Base-by-base conservation (phyloP, 306 rosid species). In the Begonia loranthoides region DNA sequence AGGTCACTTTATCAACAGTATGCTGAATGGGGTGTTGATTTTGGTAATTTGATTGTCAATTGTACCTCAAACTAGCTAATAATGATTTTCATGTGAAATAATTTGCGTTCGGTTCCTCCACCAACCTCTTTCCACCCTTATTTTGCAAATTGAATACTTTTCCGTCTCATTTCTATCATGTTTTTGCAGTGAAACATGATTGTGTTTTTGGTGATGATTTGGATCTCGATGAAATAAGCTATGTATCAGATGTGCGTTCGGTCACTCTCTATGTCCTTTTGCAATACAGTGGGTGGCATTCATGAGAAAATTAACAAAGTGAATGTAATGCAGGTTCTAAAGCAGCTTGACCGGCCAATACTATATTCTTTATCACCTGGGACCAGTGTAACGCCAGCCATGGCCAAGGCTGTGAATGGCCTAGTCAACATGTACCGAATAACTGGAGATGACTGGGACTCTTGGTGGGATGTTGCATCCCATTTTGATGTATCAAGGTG, bases 361-460 rank as follows among this genome's bases (percentile, higher is more conserved):
- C 17, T 83, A 56, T 86, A 80, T 75, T 86, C 95, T 49, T 21
- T 90, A 34, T 90, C 99, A 67, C 99, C 95, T 13, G 99, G 99
- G 63, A 70, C 87, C 61, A 63, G 77, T 41, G 94, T 54, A 50
- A 85, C 94, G 45, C 92, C 94, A 51, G 74, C 74, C 24, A 76
- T 90, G 83, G 94, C 95, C 60, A 72, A 78, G 75, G 75, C 33
- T 39, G 79, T 86, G 41, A 80, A 65, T 65, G 79, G 83, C 55
- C 59, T 86, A 50, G 95, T 63, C 54, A 90, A 90, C 78, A 71
- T 90, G 99, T 90, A 85, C 64, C 74, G 95, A 49, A 67, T 86
- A 76, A 82, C 99, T 38, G 99, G 88, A 50, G 99, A 90, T 72
- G 99, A 90, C 52, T 90, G 99, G 99, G 99, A 90, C 73, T 14